Evolutionary conservation across 2,329 filamentous ascomycete species (phyloP), one percentile per base, ranked within the genome.

Genomic region (Basipetospora chlamydospora): DNA sequence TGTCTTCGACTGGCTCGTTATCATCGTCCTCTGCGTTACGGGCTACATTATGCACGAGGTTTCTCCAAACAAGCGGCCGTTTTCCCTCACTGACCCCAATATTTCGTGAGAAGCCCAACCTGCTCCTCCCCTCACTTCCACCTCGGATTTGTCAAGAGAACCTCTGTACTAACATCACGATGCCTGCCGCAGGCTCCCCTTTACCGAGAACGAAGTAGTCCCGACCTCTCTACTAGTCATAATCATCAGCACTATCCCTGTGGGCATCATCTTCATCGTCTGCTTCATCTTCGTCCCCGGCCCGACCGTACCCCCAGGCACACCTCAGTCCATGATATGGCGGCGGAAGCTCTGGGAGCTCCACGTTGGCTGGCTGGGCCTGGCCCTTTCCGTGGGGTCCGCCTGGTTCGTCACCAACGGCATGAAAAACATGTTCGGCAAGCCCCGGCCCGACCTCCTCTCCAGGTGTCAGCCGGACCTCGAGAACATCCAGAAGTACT

Each of bases 331-430:
- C 4, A 58, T 83, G 37, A 64, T 87, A 30, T 86, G 83, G 77
- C 73, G 72, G 51, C 71, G 83, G 44, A 94, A 90, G 59, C 55
- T 94, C 2, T 95, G 88, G 86, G 87, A 95, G 55, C 76, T 83
- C 54, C 85, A 95, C 52, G 76, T 75, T 2, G 86, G 83, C 40
- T 84, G 80, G 74, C 73, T 94, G 48, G 87, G 87, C 0, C 66
- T 94, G 3, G 82, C 67, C 1, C 63, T 94, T 13, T 74, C 81
- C 3, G 62, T 85, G 8, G 74, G 77, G 3, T 65, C 73, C 2
- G 70, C 80, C 4, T 92, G 81, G 62, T 75, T 90, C 56, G 75
- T 92, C 47, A 88, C 86, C 1, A 77, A 84, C 47, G 82, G 80
- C 35, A 75, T 93, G 66, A 95, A 95, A 67, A 84, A 79, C 49